These are phyloP conservation scores for maize (Zea mays) DNA, from an alignment of 176 grass and related monocot species.

Conservation along the genomic window Zm-B73-REFERENCE-NAM-5.0 NC_050104.1:33048001-33048500, in stretches of 20 bases:
- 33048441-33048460: neutral
- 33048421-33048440: neutral
- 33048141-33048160: conserved; percentile 37
- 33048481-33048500: neutral
- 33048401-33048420: neutral
- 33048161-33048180: neutral
- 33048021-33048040: conserved; percentile 35
- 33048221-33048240: conserved; percentile 8
- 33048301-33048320: conserved; percentile 57
- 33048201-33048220: conserved; percentile 11
- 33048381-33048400: conserved; percentile 17
- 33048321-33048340: neutral
- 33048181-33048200: neutral
- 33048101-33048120: conserved; percentile 80
- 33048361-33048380: neutral
- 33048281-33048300: conserved; percentile 97
- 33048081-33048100: conserved; percentile 97
- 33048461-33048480: neutral
- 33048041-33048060: neutral
- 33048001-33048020: neutral
- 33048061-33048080: conserved; percentile 77
- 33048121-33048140: conserved; percentile 72
- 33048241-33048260: conserved; percentile 89
- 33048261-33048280: conserved; percentile 92
- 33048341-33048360: neutral